phyloP scores from a whole-genome alignment of 805 yeast species.

The Tetrapisispora nanseiensis region DNA sequence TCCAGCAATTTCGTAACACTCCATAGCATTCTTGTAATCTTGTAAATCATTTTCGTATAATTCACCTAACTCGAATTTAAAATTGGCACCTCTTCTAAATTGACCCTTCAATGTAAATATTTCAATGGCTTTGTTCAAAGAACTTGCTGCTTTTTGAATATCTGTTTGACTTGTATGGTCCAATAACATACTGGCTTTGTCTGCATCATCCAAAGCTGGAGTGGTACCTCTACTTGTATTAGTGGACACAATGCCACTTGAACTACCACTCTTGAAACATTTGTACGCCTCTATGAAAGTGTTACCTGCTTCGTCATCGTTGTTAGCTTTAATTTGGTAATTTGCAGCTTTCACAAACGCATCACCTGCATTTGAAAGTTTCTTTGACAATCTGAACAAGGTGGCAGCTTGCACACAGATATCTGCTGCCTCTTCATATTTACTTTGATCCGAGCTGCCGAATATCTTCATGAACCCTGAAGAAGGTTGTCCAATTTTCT shows the following conservation, averaged over 20 bases:
- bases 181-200: constrained; percentile 20
- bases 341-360: constrained; percentile 82
- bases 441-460: constrained; percentile 50
- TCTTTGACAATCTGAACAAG: constrained; percentile 65
- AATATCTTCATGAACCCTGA: constrained; percentile 63
- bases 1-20: constrained; percentile 83
- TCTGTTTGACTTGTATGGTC: neutral
- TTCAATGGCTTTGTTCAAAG: constrained; percentile 66
- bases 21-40: constrained; percentile 59
- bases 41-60: constrained; percentile 68
- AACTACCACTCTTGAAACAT: constrained; percentile 59
- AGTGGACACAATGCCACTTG: constrained; percentile 32
- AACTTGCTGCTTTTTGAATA: constrained; percentile 38
- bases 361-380: constrained; percentile 65
- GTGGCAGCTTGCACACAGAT: constrained; percentile 90
- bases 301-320: constrained; percentile 86
- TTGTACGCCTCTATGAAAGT: constrained; percentile 86
- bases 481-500: constrained; percentile 57
- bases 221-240: neutral
- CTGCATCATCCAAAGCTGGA: constrained; percentile 32
- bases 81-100: constrained; percentile 92
- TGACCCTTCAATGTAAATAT: constrained; percentile 86
- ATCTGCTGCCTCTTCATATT: constrained; percentile 89
- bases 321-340: constrained; percentile 61
- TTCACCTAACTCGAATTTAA: constrained; percentile 82